These are phyloP conservation scores for Syzygium malaccense DNA, from an alignment of 441 rosid genomes.

Conservation along the genomic window DNA sequence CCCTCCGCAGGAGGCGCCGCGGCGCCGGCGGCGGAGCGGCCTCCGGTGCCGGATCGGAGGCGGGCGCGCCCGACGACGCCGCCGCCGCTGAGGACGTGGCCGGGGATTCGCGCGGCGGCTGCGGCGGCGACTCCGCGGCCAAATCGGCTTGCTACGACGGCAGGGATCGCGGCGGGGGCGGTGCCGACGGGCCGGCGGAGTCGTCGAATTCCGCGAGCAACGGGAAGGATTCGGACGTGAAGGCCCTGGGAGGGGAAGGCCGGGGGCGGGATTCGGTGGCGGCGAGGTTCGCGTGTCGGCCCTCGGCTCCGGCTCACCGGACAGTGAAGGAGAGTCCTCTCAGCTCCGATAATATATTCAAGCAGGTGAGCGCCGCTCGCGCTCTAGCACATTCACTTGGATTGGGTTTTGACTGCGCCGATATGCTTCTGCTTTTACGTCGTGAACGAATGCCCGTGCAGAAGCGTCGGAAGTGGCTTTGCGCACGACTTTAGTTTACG, in stretches of 20 bases:
- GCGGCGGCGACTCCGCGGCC: neutral
- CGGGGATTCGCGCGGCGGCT: neutral
- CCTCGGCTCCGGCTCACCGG: constrained; percentile 86
- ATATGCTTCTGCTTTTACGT: neutral
- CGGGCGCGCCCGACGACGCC: neutral
- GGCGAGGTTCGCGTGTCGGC: constrained; percentile 47
- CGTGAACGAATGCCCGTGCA: neutral
- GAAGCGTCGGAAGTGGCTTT: neutral
- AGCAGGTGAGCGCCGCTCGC: constrained; percentile 36
- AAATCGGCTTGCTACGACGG: constrained; percentile 6
- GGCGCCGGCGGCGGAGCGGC: neutral
- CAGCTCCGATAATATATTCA: constrained; percentile 88
- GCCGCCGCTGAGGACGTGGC: neutral
- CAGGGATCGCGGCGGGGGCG: neutral
- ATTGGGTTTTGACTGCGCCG: neutral
- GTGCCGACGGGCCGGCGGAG: constrained; percentile 8
- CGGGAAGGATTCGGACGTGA: neutral
- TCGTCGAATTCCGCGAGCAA: constrained; percentile 10
- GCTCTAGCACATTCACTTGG: neutral
- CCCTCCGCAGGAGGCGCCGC: constrained; percentile 27
- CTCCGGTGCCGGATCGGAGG: neutral
- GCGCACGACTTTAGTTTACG: neutral
- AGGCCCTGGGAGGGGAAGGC: constrained; percentile 5
- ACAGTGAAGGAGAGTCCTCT: constrained; percentile 84
- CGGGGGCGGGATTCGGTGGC: constrained; percentile 13